Base-by-base conservation (phyloP, 2,329 filamentous ascomycete species). In the Pseudogymnoascus sp. region DNA sequence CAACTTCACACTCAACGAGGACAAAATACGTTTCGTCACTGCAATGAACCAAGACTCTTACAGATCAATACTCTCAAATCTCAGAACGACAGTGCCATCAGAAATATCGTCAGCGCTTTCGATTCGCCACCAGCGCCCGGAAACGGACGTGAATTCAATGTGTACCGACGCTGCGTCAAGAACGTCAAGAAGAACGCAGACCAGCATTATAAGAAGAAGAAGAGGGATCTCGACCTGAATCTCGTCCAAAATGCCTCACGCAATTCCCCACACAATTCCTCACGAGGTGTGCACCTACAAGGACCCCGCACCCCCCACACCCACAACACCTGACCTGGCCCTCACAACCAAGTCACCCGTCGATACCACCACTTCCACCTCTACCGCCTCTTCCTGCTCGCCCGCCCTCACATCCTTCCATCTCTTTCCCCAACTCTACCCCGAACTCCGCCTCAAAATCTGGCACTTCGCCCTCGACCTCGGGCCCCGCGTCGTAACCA, bases 371-470 rank as follows among this genome's bases (percentile, higher is more conserved):
- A 40, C 38, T 22, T 38, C 56, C 24, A 10, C 46, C 6, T 35
- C 19, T 26, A 65, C 61, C 16, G 67, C 66, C 61, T 38, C 63
- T 24, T 38, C 38, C 59, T 40, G 35, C 41, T 31, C 64, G n/a
- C 24, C 41, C 38, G 16, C 53, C 59, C 26, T 63, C 60, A 61
- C 64, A 33, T 60, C 61, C 43, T 73, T 73, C 43, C 59, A 63
- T 35, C 65, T 68, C 59, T 73, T 73, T 43, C 60, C 68, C 1
- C 28, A 33, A 6, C 66, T 73, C 7, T 67, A 70, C 6, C 67
- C 70, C 4, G 72, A 73, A 61, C 63, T 73, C 7, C 67, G 72
- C 19, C 62, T 70, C 2, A 69, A 70, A 38, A 68, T 73, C 11
- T 73, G 68, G 70, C 61, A 63, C 28, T 62, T 68, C 59, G 67